Evolutionary conservation across 306 rosid species (phyloP), one percentile per base, ranked within the genome.

Genomic region (Cicer judaicum): DNA sequence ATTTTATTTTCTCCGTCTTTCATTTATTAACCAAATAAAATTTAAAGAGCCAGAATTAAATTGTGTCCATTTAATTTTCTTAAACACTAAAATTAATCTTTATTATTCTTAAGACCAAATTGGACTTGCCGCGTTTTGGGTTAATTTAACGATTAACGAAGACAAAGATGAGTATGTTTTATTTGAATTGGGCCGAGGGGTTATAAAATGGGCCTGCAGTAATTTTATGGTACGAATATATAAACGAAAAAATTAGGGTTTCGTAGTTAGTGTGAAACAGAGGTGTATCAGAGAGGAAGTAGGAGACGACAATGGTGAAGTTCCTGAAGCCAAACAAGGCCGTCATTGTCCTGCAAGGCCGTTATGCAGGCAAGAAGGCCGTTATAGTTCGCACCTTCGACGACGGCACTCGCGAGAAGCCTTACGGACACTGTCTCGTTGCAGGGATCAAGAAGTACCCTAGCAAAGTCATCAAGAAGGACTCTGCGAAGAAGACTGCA

Each of bases 401-500:
- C 8, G 85, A 82, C 0, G 85, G 85, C 12, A 82, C 68, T 2
- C 75, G 85, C 0, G 85, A 82, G 40, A 70, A 79, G 0, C 19
- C 73, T 0, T 82, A 82, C 12, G 85, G 85, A 0, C 85, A 82
- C 61, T 78, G 82, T n/a, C 19, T 82, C 19, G 85, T 82, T 10
- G 85, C 85, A 0, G 85, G 85, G 5, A 73, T 82, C 0, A 59
- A 73, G 44, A 82, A 82, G 68, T 82, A 82, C 34, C 82, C 85
- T 1, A 60, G 68, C 48, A 82, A 82, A 54, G 85, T 82, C 9
- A 82, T 82, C 11, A 70, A 41, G 77, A 78, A 82, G 69, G 85
- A 82, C 18, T 82, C 85, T 0, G 73, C 79, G 4, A 69, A 69
- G 48, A 69, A 69, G 61, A 69, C 74, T 14, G 74, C 74, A 6